Percentiles rank a stretch among this genome's conserved stretches.
Conservation (phyloP, 1,284 basidiomycete genomes). For the Ceratobasidium sp. region DNA sequence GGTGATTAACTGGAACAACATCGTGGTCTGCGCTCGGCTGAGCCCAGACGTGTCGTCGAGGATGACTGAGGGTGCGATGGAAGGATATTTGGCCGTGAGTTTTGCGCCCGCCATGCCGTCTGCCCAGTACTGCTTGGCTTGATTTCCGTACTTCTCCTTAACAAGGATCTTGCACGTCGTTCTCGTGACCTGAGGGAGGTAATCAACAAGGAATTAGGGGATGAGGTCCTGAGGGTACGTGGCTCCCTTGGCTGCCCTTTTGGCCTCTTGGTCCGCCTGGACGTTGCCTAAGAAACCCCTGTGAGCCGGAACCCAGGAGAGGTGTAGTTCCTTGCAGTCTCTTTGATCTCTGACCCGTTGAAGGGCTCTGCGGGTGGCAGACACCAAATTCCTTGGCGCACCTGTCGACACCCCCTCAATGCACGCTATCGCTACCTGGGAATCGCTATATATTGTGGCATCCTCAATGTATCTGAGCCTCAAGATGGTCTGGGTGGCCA, state of each 20-base stretch:
- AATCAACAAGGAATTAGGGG: neutral
- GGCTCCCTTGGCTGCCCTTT: constrained; percentile 25
- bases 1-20: constrained; percentile 4
- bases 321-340: neutral
- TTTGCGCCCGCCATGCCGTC: neutral
- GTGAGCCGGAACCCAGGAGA: constrained; percentile 47
- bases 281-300: constrained; percentile 38
- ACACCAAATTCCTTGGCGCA: neutral
- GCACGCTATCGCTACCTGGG: constrained; percentile 5
- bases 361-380: neutral
- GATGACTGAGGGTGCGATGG: neutral
- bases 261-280: constrained; percentile 42
- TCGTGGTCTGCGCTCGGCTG: neutral
- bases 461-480: neutral
- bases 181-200: neutral
- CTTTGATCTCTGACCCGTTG: neutral
- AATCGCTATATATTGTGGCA: constrained; percentile 20
- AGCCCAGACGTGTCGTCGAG: neutral
- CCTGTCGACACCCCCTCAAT: neutral
- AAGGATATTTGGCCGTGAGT: no score
- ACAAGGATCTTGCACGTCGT: neutral
- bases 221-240: neutral
- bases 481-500: constrained; percentile 18
- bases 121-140: neutral
- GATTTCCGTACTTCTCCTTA: neutral